A percentile compares a stretch with the other conserved stretches of the same genome.
Conservation (phyloP, 192 early-diverging fungal genomes). For the Entophlyctis luteolus region DNA sequence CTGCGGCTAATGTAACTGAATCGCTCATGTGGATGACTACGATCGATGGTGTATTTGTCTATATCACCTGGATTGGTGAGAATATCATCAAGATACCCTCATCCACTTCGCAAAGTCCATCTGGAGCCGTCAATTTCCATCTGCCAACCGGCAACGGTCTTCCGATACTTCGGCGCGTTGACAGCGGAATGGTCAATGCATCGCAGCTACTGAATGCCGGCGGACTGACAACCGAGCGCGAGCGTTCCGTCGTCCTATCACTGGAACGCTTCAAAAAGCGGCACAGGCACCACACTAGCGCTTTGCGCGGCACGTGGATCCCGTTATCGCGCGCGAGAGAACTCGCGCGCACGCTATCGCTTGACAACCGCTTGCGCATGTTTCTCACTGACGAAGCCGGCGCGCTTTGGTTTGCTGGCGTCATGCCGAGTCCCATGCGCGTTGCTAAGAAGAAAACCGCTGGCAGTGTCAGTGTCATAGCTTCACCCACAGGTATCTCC, state of each 20-base stretch:
- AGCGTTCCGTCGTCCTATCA: slow-evolving; percentile 79
- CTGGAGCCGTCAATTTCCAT: background rate
- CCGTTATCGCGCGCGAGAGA: slow-evolving; percentile 80
- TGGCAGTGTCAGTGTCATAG: slow-evolving; percentile 45
- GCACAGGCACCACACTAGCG: slow-evolving; percentile 63
- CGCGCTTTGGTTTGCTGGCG: slow-evolving; percentile 16
- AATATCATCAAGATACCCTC: background rate
- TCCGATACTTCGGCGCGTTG: slow-evolving; percentile 68
- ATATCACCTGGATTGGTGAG: slow-evolving; percentile 28
- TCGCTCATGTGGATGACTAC: slow-evolving; percentile 29
- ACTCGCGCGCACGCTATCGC: slow-evolving; percentile 74
- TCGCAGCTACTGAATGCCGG: slow-evolving; percentile 80
- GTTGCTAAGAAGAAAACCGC: slow-evolving; percentile 5
- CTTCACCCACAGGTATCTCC: background rate
- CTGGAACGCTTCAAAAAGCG: slow-evolving; percentile 78
- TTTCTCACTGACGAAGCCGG: slow-evolving; percentile 75
- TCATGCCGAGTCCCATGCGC: slow-evolving; percentile 1
- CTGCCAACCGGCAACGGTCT: slow-evolving; percentile 3
- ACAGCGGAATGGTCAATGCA: slow-evolving; percentile 80
- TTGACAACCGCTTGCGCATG: slow-evolving; percentile 67
- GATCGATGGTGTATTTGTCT: slow-evolving; percentile 29
- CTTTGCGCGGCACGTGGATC: slow-evolving; percentile 88
- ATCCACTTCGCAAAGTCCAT: background rate
- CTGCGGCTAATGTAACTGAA: slow-evolving; percentile 11
- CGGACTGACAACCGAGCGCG: slow-evolving; percentile 77